Evolutionary conservation across 2,329 filamentous ascomycete species (phyloP).

Genomic region (Phialophora tarda): DNA sequence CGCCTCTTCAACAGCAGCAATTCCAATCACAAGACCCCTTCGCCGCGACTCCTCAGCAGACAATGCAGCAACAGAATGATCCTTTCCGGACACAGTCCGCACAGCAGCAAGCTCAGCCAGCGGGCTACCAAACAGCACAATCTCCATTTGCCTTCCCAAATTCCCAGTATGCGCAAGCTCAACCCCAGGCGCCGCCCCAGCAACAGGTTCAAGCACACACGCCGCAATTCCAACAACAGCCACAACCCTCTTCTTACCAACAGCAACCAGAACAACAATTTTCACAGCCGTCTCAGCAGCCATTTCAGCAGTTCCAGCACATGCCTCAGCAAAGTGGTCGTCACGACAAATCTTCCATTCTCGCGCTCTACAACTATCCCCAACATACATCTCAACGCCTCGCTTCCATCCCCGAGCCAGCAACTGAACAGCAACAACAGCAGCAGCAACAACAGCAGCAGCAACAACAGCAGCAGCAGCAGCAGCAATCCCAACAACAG

Average conservation of each 20-base stretch:
- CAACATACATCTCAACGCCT: conserved; percentile 41
- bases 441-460: conserved; percentile 31
- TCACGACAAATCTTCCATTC: conserved; percentile 54
- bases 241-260: conserved; percentile 18
- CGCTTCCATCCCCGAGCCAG: conserved; percentile 41
- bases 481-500: background rate
- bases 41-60: conserved; percentile 30
- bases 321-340: conserved; percentile 50
- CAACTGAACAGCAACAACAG: conserved; percentile 36
- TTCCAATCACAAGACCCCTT: conserved; percentile 31
- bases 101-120: conserved; percentile 34
- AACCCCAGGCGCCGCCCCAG: conserved; percentile 21
- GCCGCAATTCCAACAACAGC: conserved; percentile 22
- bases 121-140: conserved; percentile 11
- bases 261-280: conserved; percentile 23
- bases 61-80: conserved; percentile 34
- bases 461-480: conserved; percentile 25
- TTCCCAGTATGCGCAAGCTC: conserved; percentile 35
- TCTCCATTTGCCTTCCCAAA: conserved; percentile 25
- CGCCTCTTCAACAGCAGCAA: conserved; percentile 28
- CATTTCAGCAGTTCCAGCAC: conserved; percentile 39
- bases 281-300: conserved; percentile 19
- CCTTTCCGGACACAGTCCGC: conserved; percentile 26
- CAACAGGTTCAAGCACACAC: conserved; percentile 10
- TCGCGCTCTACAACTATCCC: conserved; percentile 55